A percentile compares a stretch with the other conserved stretches of the same genome.
Conservation (phyloP, 208 protist species). For the Phytomonas francai region DNA sequence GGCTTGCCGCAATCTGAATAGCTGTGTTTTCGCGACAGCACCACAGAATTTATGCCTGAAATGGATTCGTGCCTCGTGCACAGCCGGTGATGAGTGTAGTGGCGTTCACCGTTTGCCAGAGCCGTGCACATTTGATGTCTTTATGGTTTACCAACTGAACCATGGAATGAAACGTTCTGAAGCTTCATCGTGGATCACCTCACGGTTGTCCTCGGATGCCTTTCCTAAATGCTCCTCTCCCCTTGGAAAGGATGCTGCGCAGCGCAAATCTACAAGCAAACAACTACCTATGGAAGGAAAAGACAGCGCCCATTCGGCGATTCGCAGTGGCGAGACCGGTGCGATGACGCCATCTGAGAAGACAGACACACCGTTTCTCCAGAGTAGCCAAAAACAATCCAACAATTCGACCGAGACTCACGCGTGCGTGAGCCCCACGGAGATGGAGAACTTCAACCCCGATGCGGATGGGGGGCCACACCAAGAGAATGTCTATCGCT, state of each 20-base stretch:
- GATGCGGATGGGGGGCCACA: not conserved
- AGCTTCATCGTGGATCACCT: not conserved
- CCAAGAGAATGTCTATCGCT: not conserved
- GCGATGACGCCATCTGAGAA: not conserved
- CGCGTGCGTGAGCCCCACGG: not conserved
- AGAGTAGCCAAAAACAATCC: not conserved
- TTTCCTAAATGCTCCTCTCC: not conserved
- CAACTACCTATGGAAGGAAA: not conserved
- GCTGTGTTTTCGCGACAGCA: slow-evolving; percentile 40
- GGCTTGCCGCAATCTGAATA: slow-evolving; percentile 54
- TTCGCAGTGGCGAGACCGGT: not conserved
- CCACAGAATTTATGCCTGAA: slow-evolving; percentile 74
- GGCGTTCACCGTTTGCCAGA: slow-evolving; percentile 70
- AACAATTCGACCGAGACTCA: not conserved
- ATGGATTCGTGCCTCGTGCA: slow-evolving; percentile 60
- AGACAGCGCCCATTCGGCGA: not conserved
- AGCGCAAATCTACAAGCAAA: not conserved
- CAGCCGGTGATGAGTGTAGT: slow-evolving; percentile 33
- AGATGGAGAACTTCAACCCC: not conserved
- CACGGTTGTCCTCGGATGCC: not conserved
- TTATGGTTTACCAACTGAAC: slow-evolving; percentile 41
- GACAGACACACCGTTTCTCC: not conserved
- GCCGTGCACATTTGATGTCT: slow-evolving; percentile 38
- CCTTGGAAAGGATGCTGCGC: not conserved
- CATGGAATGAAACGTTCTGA: slow-evolving; percentile 34